These are phyloP conservation scores for Silene latifolia DNA, from an alignment of 148 eudicot species.

Conservation along the genomic window DNA sequence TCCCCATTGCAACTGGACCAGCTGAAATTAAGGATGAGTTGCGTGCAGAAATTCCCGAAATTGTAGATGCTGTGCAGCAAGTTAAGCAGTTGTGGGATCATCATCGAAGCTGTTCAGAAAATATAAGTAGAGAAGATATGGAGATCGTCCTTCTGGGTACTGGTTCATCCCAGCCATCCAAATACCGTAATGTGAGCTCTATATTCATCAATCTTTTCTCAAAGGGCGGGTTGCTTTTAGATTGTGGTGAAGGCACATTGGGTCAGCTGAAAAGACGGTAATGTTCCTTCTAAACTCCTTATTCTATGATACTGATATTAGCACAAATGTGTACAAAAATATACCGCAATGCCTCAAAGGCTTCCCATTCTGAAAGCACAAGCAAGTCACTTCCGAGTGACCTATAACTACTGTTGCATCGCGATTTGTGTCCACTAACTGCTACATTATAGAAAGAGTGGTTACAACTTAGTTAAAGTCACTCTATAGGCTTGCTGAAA, in stretches of 20 bases:
- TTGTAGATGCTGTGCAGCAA: conserved; percentile 54
- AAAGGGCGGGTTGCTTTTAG: conserved; percentile 74
- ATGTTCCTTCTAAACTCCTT: conserved; percentile 5
- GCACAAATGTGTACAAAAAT: not conserved
- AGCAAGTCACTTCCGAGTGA: too few species aligned
- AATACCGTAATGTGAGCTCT: conserved; percentile 84
- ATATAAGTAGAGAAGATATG: conserved; percentile 73
- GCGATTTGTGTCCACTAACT: too few species aligned
- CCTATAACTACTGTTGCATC: too few species aligned
- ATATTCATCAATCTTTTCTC: conserved; percentile 82
- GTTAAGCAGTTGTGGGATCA: conserved; percentile 47
- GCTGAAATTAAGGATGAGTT: conserved; percentile 49
- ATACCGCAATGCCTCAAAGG: too few species aligned
- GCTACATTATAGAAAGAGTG: too few species aligned
- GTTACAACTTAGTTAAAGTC: too few species aligned
- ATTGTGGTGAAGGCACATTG: conserved; percentile 94
- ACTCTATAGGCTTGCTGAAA: too few species aligned
- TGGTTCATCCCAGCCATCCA: conserved; percentile 95
- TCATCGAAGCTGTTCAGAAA: conserved; percentile 49
- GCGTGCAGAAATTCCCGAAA: conserved; percentile 71
- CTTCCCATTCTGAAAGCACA: too few species aligned
- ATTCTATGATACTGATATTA: not conserved
- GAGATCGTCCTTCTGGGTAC: conserved; percentile 97
- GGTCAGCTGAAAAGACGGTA: conserved; percentile 96
- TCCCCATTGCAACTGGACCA: conserved; percentile 39